Evolutionary conservation across 306 rosid genomes (phyloP), one percentile per base, ranked within the genome.

Genomic region (Carpinus fangiana): DNA sequence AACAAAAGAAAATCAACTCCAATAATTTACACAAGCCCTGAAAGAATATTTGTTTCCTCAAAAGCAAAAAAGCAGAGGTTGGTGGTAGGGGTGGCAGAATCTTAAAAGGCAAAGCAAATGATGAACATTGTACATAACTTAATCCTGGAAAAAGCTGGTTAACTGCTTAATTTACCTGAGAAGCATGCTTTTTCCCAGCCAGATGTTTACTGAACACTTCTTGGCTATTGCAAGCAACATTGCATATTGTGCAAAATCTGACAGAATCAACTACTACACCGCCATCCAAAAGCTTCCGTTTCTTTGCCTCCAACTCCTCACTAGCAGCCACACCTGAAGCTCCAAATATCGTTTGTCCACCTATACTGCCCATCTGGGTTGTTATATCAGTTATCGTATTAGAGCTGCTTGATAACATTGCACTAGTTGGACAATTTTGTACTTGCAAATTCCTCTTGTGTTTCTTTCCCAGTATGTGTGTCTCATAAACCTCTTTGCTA

Each of bases 171-270:
- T 56, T 90, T 76, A 92, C 97, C 92, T 84, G 92, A 76, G 86
- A 81, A 50, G 83, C 77, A 47, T 92, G 96, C 80, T 78, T 90
- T 83, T 81, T 86, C 81, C 96, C 96, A 48, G 78, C 64, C 73
- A 89, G 62, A 84, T 92, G 96, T 75, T 80, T 86, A 71, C 17
- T 77, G 67, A 62, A 92, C 73, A 81, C 86, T 16, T 89, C 89
- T 83, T 82, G 82, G 76, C 93, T 89, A 56, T 82, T 86, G 82
- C 93, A 86, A 48, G 62, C 84, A 74, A 92, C 54, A 31, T 90
- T 86, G 83, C 96, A 92, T 60, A 77, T 61, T 7, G 78, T 18
- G 82, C 93, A 92, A 66, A 83, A 59, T 86, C 80, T 86, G 45
- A 66, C 78, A 11, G 88, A 84, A 80, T 89, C 88, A 68, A 54